Base-by-base conservation (phyloP, 2,329 filamentous ascomycete genomes). In the Colletotrichum spaethianum region DNA sequence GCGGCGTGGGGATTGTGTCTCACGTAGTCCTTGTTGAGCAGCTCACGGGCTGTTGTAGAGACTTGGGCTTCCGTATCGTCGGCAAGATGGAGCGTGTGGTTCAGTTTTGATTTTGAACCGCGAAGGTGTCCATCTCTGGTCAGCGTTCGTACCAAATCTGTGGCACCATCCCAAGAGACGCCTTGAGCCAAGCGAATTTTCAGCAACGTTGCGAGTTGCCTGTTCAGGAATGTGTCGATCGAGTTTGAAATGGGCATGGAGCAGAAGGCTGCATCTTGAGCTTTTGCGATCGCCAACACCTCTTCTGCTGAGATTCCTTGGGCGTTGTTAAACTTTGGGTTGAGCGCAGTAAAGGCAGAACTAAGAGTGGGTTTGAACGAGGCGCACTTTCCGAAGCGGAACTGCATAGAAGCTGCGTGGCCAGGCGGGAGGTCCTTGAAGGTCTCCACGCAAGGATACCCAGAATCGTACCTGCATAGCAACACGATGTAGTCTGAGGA, bases 221-320 rank as follows among this genome's bases (percentile, higher is more conserved):
- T 85, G 61, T 92, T 90, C 70, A 97, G 84, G 33, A 94, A 88
- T 11, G 88, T 86, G 65, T 93, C 88, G 4, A 97, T 82, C 0
- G 94, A 92, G 55, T 87, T 87, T 3, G 93, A 94, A 73, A 97
- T 92, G 79, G 94, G 93, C 28, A 93, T 82, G 48, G 88, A 85
- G 40, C 86, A 83, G 77, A 92, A 88, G 0, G 71, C 73, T 2
- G 67, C 73, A 60, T 75, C 33, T 9, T 26, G 59, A 9, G 11
- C 26, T 7, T 1, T 26, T n/a, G n/a, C 1, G 11, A 14, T 64
- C 36, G 11, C 38, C 20, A 55, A 18, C 9, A 9, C 40, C 1
- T 12, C 16, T 20, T 48, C 55, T 31, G 46, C 11, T 18, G 60
- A 40, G 18, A 60, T 20, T 48, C 53, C n/a, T 44, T 57, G 64